Evolutionary conservation across 2,329 filamentous ascomycete species (phyloP), one percentile per base, ranked within the genome.

Genomic region (Albophoma yamanashiensis): DNA sequence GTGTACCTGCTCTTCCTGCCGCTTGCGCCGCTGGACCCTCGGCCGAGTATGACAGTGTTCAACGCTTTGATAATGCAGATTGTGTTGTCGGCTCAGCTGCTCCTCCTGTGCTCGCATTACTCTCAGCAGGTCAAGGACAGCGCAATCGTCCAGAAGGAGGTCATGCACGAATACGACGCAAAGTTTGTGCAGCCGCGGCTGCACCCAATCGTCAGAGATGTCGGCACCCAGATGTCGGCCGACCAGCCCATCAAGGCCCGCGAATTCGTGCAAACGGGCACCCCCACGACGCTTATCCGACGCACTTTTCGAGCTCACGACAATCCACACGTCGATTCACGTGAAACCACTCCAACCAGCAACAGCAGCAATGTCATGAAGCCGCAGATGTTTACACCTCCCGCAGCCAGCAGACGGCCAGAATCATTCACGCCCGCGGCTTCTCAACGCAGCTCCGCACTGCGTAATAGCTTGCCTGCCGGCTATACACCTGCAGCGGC

Each of bases 151-250:
- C 91, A 96, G 66, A 91, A 89, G 67, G 90, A 97, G 74, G 93
- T 97, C 6, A 81, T 97, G 75, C 88, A 92, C 71, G 94, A 99
- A 75, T 99, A 99, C 70, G 91, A 97, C 70, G 90, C 86, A 66
- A 99, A 99, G 76, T 97, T 89, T 69, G 94, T 99, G 1, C 91
- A 95, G 68, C 94, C 94, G 2, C 83, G 87, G 14, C 83, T 96
- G n/a, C 89, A 95, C 66, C 89, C 89, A 9, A 79, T 89, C 6
- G 89, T 95, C 64, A 76, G 83, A 59, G 82, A 85, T 84, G 91
- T 93, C 1, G 89, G 85, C 7, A 94, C 89, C 0, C 93, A 97
- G 72, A 87, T 88, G 61, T 85, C 84, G 45, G 74, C 75, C 55
- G 77, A 80, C 20, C 74, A 77, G 11, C 74, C 74, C 11, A 67